phyloP scores from a whole-genome alignment of 192 early-diverging fungal species.

The Backusella westeae region DNA sequence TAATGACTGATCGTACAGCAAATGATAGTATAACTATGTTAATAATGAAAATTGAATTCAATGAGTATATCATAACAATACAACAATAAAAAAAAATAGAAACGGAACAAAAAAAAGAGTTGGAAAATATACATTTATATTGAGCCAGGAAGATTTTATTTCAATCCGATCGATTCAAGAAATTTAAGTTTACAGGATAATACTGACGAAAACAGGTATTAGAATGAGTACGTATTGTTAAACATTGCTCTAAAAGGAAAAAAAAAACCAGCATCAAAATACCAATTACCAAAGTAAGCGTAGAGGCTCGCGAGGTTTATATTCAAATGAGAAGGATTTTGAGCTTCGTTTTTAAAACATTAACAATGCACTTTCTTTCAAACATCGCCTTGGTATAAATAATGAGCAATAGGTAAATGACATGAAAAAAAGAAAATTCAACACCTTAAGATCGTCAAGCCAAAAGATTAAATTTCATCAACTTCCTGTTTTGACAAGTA shows the following conservation, averaged over 20 bases:
- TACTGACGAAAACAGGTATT: background rate
- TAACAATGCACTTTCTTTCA: background rate
- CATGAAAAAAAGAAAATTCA: background rate
- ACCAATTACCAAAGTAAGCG: background rate
- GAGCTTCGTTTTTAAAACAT: background rate
- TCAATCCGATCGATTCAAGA: background rate
- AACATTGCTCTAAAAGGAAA: background rate
- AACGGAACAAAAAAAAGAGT: background rate
- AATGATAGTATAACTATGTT: background rate
- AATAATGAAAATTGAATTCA: background rate
- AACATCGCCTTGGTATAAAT: background rate
- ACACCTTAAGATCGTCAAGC: background rate
- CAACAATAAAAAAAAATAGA: background rate
- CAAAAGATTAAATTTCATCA: background rate
- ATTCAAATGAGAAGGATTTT: background rate
- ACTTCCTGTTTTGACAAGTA: background rate
- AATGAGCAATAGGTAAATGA: background rate
- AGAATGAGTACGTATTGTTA: background rate
- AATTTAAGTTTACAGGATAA: background rate
- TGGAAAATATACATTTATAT: background rate
- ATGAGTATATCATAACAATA: background rate
- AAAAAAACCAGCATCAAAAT: background rate
- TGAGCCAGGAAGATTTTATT: background rate
- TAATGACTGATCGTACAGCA: background rate
- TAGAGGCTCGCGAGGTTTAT: background rate